Base-by-base conservation (phyloP, 371 early-diverging fungal species). In the Syncephalastrum sp. region DNA sequence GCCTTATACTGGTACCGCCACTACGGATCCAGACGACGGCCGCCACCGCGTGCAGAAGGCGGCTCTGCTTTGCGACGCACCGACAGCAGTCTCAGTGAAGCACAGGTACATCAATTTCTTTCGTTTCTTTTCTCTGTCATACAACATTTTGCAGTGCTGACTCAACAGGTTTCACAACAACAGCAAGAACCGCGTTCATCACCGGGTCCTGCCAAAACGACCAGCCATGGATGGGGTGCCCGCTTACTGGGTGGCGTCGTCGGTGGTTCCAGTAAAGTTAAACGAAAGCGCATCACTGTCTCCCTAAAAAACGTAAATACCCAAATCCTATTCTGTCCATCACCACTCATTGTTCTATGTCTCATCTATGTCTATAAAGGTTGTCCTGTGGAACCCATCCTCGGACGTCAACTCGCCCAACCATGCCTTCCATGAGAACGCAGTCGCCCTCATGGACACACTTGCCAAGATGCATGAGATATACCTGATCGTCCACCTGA, bases 321-420 rank as follows among this genome's bases (percentile, higher is more conserved):
- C 8, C 38, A 25, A 19, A 25, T 17, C 23, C 14, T 29, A 10
- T 10, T n/a, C 42, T 5, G 15, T 15, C 23, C 43, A 17, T 53
- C 8, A 25, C 13, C 12, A 17, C 41, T 44, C 43, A 17, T 17
- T n/a, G 24, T 21, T 42, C 12, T 17, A 12, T 46, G 14, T 51
- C 21, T 21, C 0, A 21, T 21, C 21, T 21, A 21, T 21, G 21
- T n/a, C 25, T 59, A 27, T 45, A 3, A 56, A 79, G 80, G 72
- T 75, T 47, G 65, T 76, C 5, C 56, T 79, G 33, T 79, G 80
- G 80, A 79, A 79, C 49, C 80, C 80, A 38, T 79, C 80, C 12
- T 68, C 75, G n/a, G 80, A 79, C 55, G 64, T 76, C 16, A 58
- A 69, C 33, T 65, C 65, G 23, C 74, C 75, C 33, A 74, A 72